phyloP scores from a whole-genome alignment of 768 basidiomycete species.

The Ephemerocybe angulata region DNA sequence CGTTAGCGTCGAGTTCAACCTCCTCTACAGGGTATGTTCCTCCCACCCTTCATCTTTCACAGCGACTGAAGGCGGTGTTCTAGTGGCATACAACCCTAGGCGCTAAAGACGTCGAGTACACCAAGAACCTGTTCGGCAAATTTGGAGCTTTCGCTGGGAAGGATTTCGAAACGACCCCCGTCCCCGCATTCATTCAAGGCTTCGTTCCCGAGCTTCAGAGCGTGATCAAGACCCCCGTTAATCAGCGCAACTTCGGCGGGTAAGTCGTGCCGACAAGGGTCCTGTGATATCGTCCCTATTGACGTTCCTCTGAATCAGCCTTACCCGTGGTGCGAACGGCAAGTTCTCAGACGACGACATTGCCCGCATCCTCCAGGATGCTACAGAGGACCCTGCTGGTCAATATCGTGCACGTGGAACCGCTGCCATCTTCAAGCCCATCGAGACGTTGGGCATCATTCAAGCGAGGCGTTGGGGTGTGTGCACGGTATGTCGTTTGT shows the following conservation, averaged over 20 bases:
- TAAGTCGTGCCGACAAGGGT: not conserved
- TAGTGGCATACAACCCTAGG: constrained; percentile 59
- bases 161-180: constrained; percentile 1
- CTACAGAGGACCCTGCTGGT: constrained; percentile 44
- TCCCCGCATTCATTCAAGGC: not conserved
- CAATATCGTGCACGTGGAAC: constrained; percentile 42
- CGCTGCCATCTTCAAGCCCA: constrained; percentile 41
- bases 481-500: constrained; percentile 27
- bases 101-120: constrained; percentile 48
- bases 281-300: not conserved
- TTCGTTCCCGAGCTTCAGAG: not conserved
- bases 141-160: constrained; percentile 31
- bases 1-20: constrained; percentile 65
- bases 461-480: constrained; percentile 55
- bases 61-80: not conserved
- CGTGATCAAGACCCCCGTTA: not conserved
- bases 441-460: constrained; percentile 55
- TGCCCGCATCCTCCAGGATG: constrained; percentile 41
- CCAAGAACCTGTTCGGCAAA: constrained; percentile 40
- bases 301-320: constrained; percentile 20
- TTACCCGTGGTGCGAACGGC: constrained; percentile 43
- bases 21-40: constrained; percentile 38
- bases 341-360: constrained; percentile 52
- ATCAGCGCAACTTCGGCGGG: not conserved
- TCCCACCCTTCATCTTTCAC: not conserved